These are phyloP conservation scores for Mycosarcoma mackinlayi DNA, from an alignment of 1,284 basidiomycete genomes.

Conservation along the genomic window DNA sequence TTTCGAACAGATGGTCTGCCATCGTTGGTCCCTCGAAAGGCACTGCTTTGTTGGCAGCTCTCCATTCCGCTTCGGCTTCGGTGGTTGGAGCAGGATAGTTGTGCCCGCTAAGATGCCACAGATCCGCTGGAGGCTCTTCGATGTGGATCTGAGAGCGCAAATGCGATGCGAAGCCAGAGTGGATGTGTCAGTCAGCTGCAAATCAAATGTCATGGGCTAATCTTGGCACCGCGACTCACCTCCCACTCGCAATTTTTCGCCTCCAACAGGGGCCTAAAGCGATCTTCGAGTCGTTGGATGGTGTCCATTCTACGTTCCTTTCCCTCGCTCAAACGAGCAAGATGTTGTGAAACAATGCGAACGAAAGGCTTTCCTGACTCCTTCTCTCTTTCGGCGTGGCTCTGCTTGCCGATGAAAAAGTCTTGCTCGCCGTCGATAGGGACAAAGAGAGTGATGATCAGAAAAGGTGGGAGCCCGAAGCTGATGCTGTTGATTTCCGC, in stretches of 20 bases:
- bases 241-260: slow-evolving; percentile 28
- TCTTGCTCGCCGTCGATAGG: slow-evolving; percentile 21
- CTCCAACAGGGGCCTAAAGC: slow-evolving; percentile 9
- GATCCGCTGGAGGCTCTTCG: slow-evolving; percentile 34
- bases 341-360: slow-evolving; percentile 28
- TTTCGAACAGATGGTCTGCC: slow-evolving; percentile 17
- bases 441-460: slow-evolving; percentile 27
- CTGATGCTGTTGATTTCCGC: neutral
- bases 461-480: slow-evolving; percentile 18
- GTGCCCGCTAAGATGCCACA: slow-evolving; percentile 25
- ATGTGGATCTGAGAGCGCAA: slow-evolving; percentile 26
- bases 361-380: slow-evolving; percentile 30
- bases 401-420: slow-evolving; percentile 31
- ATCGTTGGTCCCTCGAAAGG: slow-evolving; percentile 28
- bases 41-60: slow-evolving; percentile 18
- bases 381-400: slow-evolving; percentile 9
- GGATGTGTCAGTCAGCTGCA: neutral
- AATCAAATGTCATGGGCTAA: neutral
- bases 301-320: slow-evolving; percentile 12
- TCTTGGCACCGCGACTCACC: slow-evolving; percentile 11
- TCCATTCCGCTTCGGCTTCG: slow-evolving; percentile 27
- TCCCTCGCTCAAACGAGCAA: slow-evolving; percentile 13
- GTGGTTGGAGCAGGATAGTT: slow-evolving; percentile 25
- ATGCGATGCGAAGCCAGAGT: neutral
- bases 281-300: slow-evolving; percentile 10